Evolutionary conservation across 2,329 filamentous ascomycete genomes (phyloP).

Genomic region (Penicillium sp.): DNA sequence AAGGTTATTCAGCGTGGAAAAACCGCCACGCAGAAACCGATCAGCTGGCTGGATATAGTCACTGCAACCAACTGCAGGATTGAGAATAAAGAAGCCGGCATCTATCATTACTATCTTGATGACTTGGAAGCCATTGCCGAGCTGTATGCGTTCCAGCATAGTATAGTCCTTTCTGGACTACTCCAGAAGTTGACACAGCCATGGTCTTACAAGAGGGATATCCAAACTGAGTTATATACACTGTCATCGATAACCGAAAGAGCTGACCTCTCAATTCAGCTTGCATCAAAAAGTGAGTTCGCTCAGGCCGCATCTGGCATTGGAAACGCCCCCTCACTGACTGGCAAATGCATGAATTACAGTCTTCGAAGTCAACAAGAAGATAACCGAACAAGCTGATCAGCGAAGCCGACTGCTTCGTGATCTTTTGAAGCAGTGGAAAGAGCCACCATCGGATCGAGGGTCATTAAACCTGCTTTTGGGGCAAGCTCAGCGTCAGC

Average conservation of each 20-base stretch:
- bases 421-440: neutral
- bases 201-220: constrained; percentile 1
- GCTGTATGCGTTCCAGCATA: neutral
- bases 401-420: neutral
- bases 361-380: neutral
- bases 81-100: neutral
- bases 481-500: neutral
- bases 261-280: neutral
- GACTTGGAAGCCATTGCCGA: neutral
- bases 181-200: neutral
- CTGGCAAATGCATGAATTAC: neutral
- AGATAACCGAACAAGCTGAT: neutral
- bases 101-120: neutral
- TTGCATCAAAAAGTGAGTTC: constrained; percentile 1
- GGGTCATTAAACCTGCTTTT: neutral
- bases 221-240: constrained; percentile 1
- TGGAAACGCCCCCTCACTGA: neutral
- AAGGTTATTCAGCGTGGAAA: neutral
- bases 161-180: neutral
- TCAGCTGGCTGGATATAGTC: neutral
- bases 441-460: neutral
- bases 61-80: neutral
- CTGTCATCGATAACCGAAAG: neutral
- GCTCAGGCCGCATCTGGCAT: neutral
- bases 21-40: neutral